phyloP scores from a whole-genome alignment of 495 filamentous ascomycete species.

The Extremus antarcticus region DNA sequence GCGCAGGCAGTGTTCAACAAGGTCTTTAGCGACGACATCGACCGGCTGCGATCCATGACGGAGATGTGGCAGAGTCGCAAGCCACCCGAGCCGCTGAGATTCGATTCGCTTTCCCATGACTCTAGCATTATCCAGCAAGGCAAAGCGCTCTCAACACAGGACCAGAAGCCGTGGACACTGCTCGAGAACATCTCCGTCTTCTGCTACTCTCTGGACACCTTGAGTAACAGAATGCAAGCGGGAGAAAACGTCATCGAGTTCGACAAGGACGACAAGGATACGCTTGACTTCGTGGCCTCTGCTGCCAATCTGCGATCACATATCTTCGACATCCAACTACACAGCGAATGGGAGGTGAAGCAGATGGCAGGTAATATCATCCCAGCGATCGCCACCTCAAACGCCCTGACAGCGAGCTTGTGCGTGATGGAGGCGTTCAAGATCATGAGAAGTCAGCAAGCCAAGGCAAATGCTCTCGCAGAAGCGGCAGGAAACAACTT shows the following conservation, averaged over 20 bases:
- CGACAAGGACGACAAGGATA: slow-evolving; percentile 96
- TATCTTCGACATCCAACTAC: slow-evolving; percentile 74
- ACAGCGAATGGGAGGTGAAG: slow-evolving; percentile 93
- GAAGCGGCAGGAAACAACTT: slow-evolving; percentile 34
- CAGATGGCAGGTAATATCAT: slow-evolving; percentile 99
- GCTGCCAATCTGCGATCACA: slow-evolving; percentile 78
- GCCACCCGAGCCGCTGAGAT: slow-evolving; percentile 63
- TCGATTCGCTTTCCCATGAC: slow-evolving; percentile 30
- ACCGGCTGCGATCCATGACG: slow-evolving; percentile 74
- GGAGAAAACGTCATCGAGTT: slow-evolving; percentile 63
- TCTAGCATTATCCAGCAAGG: slow-evolving; percentile 38
- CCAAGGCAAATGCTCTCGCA: slow-evolving; percentile 39
- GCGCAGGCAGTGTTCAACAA: slow-evolving; percentile 76
- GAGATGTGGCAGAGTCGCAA: slow-evolving; percentile 90
- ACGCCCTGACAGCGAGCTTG: slow-evolving; percentile 87
- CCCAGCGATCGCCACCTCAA: slow-evolving; percentile 94
- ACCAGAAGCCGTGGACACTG: slow-evolving; percentile 67
- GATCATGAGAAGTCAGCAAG: slow-evolving; percentile 46
- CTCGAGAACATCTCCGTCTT: slow-evolving; percentile 82
- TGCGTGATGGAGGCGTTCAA: slow-evolving; percentile 93
- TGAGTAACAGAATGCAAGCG: slow-evolving; percentile 61
- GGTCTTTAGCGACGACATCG: slow-evolving; percentile 79
- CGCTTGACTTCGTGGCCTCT: slow-evolving; percentile 86
- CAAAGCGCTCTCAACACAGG: slow-evolving; percentile 47
- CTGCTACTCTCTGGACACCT: slow-evolving; percentile 62